Evolutionary conservation across 352 stramenopile genomes (phyloP), one percentile per base, ranked within the genome.

Genomic region (Globisporangium nagaii): DNA sequence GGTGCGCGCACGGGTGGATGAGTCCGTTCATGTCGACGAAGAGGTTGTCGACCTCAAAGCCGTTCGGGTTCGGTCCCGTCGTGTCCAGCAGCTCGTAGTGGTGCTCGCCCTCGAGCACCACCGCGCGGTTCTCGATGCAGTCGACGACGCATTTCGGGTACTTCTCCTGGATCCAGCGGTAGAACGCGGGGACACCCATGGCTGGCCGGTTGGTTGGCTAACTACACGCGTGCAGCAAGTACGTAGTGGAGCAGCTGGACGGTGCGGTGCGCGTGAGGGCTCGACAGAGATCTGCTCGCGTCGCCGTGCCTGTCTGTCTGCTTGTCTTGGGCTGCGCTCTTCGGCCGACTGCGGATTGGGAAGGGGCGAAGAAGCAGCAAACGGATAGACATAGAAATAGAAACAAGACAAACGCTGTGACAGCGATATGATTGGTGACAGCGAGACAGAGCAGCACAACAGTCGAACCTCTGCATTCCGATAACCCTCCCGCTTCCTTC

Each of bases 11-110:
- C 20, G 96, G 96, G 69, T 99, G 97, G 68, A 99, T 99, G 48
- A 99, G 97, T 3, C 97, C 97, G 71, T 99, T 99, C 97, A 99
- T 99, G 70, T 99, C 97, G 31, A 99, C 86, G 63, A 99, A 99
- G 40, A 99, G 79, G 73, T 99, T 99, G 75, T 99, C 97, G 42
- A 97, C 95, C 58, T 97, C 89, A 44, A 97, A 95, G 55, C 82
- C 86, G 40, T 98, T 98, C 4, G 93, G 93, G 70, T 98, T 99
- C 17, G 95, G 89, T 13, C 73, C 71, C 0, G 77, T 79, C 13
- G 77, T 79, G 58, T 94, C 75, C 13, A 85, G 75, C 13, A 94
- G 73, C 59, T 90, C 79, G 48, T 90, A 90, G 66, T 90, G 82
- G 48, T 80, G 70, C 53, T 89, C 74, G 19, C 87, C 83, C 42